A percentile compares a stretch with the other conserved stretches of the same genome.
These are phyloP conservation scores for Mucor lusitanicus DNA, from an alignment of 371 early-diverging fungal genomes.

Conservation along the genomic window DNA sequence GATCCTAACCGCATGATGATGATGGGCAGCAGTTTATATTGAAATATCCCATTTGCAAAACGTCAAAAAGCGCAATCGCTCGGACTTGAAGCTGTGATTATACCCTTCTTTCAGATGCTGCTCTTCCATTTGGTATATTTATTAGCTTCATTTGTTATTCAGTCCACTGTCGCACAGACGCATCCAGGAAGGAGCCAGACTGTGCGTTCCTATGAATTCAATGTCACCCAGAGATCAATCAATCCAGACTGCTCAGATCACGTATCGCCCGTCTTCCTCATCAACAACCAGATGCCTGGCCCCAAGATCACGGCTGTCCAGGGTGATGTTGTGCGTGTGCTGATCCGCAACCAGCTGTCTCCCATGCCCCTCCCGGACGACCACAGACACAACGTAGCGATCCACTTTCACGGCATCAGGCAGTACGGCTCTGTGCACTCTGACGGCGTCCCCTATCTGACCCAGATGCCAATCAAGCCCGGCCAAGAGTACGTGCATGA, in stretches of 20 bases:
- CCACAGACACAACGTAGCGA: slow-evolving; percentile 15
- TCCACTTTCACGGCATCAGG: slow-evolving; percentile 53
- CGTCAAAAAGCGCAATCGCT: background rate
- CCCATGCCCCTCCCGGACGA: background rate
- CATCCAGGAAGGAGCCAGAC: background rate
- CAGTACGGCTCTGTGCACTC: slow-evolving; percentile 37
- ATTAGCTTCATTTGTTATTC: background rate
- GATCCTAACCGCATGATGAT: background rate
- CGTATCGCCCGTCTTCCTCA: slow-evolving; percentile 24
- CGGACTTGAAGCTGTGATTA: background rate
- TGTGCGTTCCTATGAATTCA: slow-evolving; percentile 30
- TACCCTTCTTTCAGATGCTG: background rate
- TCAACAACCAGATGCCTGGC: slow-evolving; percentile 55
- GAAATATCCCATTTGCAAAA: background rate
- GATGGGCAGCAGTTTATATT: background rate
- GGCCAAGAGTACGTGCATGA: slow-evolving; percentile 54
- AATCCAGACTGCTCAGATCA: slow-evolving; percentile 44
- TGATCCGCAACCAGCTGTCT: slow-evolving; percentile 40
- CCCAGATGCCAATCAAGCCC: slow-evolving; percentile 60
- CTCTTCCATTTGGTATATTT: background rate
- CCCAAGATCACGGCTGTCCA: slow-evolving; percentile 42
- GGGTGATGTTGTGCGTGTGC: slow-evolving; percentile 43
- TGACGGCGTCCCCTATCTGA: slow-evolving; percentile 65
- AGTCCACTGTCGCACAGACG: background rate
- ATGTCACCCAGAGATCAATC: slow-evolving; percentile 27